Base-by-base conservation (phyloP, 495 filamentous ascomycete genomes). In the Bacidia rubella region DNA sequence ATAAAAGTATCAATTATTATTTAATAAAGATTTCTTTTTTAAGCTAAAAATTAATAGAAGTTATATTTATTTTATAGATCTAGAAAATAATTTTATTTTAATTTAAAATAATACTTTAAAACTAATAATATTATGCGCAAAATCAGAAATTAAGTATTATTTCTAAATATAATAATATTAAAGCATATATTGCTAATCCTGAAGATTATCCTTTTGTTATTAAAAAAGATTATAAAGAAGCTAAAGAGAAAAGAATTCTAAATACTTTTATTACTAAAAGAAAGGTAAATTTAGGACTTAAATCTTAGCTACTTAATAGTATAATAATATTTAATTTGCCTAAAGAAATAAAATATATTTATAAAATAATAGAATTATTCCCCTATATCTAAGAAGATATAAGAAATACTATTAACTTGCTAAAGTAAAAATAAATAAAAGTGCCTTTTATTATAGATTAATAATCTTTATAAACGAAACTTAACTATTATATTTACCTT, bases 221-320 rank as follows among this genome's bases (percentile, higher is more conserved):
- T 9, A 10, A 10, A 39, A 39, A 9, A 39, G n/a, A 10, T 39
- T 39, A 10, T 39, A 35, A 20, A 39, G 35, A 9, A 49, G 35
- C 19, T 3, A 40, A 4, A 51, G 19, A 44, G 9, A 17, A 27
- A n/a, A n/a, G n/a, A n/a, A 22, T 32, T 32, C 21, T 32, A 19
- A 2, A 19, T 32, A 17, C 38, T 50, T 32, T 50, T 52, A 43
- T 41, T 52, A 23, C 21, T 17, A 40, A 52, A 40, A 52, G 29
- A 20, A 20, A 52, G 24, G 10, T 19, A 15, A 52, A 52, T 17
- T 19, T 42, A 24, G 21, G n/a, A 42, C 35, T 39, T 17, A 52
- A 27, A 49, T 3, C 25, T 20, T 7, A 20, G 11, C 25, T 49
- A 26, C 15, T 49, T 26, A 26, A 23, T 17, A 45, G 25, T 7